These are phyloP conservation scores for Andalucia godoyi DNA, from an alignment of 78 protist genomes.

Conservation along the genomic window DNA sequence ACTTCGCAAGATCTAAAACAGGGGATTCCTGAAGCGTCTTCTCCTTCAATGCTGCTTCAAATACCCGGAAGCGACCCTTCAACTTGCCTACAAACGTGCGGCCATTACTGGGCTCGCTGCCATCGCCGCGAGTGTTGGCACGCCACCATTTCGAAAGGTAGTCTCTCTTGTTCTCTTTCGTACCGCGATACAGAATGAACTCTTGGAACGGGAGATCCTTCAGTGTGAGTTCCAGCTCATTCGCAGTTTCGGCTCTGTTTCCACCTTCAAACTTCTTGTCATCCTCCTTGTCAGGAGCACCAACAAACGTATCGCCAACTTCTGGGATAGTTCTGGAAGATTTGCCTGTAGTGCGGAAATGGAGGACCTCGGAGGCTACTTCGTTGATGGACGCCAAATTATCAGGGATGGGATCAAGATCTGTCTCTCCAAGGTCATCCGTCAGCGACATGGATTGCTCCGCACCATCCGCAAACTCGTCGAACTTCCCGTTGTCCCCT, in stretches of 20 bases:
- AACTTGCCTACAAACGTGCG: conserved; percentile 3
- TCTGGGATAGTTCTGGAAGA: too few species aligned
- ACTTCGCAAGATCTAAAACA: neutral
- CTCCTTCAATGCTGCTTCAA: neutral
- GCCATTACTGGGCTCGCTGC: neutral
- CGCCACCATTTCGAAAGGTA: neutral
- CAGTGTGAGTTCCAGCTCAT: too few species aligned
- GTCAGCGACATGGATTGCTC: neutral
- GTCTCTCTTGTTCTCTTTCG: neutral
- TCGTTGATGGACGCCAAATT: too few species aligned
- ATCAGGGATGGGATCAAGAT: too few species aligned
- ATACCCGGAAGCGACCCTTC: neutral
- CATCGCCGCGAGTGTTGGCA: neutral
- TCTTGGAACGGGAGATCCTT: too few species aligned
- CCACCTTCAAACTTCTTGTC: neutral
- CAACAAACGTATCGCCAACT: too few species aligned
- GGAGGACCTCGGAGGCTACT: too few species aligned
- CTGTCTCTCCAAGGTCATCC: too few species aligned
- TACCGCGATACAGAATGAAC: neutral
- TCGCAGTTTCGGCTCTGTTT: too few species aligned
- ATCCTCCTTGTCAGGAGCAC: neutral
- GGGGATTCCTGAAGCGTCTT: neutral
- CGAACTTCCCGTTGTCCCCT: neutral
- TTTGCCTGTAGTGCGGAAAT: too few species aligned
- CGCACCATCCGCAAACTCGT: neutral